phyloP scores from a whole-genome alignment of 768 basidiomycete species.

The Melanogaster broomeanus region DNA sequence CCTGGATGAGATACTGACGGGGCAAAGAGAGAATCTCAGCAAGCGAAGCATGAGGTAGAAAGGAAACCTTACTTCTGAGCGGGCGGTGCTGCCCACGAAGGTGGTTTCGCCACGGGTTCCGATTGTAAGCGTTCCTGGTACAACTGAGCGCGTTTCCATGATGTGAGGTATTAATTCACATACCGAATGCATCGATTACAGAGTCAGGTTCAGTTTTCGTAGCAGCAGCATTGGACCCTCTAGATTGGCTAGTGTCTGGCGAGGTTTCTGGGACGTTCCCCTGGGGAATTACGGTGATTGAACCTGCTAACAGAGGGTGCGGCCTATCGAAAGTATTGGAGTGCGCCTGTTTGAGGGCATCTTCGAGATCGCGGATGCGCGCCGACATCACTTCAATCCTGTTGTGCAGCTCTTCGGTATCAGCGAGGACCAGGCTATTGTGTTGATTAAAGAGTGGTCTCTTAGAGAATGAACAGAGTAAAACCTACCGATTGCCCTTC shows the following conservation, averaged over 20 bases:
- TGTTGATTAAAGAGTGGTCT: neutral
- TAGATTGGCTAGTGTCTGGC: slow-evolving; percentile 8
- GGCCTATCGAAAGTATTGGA: slow-evolving; percentile 47
- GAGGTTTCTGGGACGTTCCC: slow-evolving; percentile 21
- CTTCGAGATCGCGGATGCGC: slow-evolving; percentile 65
- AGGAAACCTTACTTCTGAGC: slow-evolving; percentile 55
- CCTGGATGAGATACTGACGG: slow-evolving; percentile 58
- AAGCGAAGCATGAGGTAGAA: neutral
- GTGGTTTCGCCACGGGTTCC: slow-evolving; percentile 53
- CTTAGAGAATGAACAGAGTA: neutral
- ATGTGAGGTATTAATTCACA: neutral
- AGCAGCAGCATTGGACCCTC: neutral
- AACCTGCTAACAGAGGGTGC: slow-evolving; percentile 46
- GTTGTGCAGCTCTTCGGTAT: slow-evolving; percentile 71
- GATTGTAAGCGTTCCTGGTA: slow-evolving; percentile 56
- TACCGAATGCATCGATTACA: slow-evolving; percentile 53
- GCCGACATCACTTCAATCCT: slow-evolving; percentile 55
- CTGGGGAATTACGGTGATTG: slow-evolving; percentile 28
- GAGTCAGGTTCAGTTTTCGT: slow-evolving; percentile 41
- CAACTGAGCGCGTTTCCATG: neutral
- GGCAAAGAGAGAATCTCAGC: neutral
- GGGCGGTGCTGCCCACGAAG: slow-evolving; percentile 66
- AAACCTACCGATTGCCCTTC: slow-evolving; percentile 54
- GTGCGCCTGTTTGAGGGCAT: slow-evolving; percentile 53
- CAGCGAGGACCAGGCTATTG: slow-evolving; percentile 57